These are phyloP conservation scores for Eragrostis tef DNA, from an alignment of 202 grass and related monocot species.

Conservation along the genomic window DNA sequence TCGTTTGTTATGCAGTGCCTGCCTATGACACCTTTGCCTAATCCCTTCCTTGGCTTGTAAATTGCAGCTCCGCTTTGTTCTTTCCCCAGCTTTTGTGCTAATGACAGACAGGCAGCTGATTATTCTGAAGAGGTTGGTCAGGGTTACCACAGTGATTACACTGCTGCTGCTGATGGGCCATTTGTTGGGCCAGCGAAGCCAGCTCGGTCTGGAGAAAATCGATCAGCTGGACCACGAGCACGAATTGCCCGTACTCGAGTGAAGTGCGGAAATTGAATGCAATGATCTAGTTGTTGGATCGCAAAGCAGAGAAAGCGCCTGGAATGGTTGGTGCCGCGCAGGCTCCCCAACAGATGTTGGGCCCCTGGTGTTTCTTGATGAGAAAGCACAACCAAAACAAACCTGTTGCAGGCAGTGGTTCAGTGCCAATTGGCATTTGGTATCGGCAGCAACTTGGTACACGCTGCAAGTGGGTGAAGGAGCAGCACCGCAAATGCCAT, in stretches of 20 bases:
- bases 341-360: constrained; percentile 38
- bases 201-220: not conserved
- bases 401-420: constrained; percentile 40
- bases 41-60: constrained; percentile 59
- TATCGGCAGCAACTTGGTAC: constrained; percentile 28
- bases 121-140: constrained; percentile 19
- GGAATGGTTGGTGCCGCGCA: constrained; percentile 48
- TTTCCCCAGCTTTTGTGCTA: constrained; percentile 46
- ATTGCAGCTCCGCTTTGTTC: constrained; percentile 48
- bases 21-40: constrained; percentile 39
- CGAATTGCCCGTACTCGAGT: constrained; percentile 25
- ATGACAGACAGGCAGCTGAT: constrained; percentile 35
- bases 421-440: constrained; percentile 49
- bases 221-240: constrained; percentile 36
- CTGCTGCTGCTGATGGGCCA: constrained; percentile 19
- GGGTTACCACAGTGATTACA: not conserved
- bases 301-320: constrained; percentile 29
- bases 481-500: constrained; percentile 9
- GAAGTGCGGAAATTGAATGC: constrained; percentile 45
- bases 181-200: constrained; percentile 34
- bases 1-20: not conserved
- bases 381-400: constrained; percentile 44
- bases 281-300: constrained; percentile 54
- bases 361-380: constrained; percentile 51
- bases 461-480: constrained; percentile 9